Conservation (phyloP, 2,329 filamentous ascomycete species). For the Anthostomella pinea region DNA sequence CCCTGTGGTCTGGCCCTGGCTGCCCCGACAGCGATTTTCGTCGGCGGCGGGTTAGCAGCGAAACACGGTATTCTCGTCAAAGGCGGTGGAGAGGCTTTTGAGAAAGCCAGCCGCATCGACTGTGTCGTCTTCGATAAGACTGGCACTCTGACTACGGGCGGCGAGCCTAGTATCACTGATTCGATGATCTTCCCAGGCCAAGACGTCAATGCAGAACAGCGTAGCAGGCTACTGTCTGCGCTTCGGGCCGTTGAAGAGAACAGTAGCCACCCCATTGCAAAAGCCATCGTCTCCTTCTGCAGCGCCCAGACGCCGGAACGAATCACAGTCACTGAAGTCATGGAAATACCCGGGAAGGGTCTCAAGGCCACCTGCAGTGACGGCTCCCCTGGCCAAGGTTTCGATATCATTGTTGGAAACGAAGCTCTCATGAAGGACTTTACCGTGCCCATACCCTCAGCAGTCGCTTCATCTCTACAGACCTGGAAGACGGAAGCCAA, state of each 20-base stretch:
- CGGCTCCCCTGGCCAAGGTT: constrained; percentile 29
- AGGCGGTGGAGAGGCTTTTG: constrained; percentile 81
- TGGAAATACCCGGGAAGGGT: constrained; percentile 71
- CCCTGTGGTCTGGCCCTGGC: constrained; percentile 81
- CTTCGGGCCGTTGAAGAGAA: constrained; percentile 64
- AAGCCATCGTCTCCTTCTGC: constrained; percentile 66
- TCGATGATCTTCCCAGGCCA: constrained; percentile 39
- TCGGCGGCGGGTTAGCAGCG: constrained; percentile 76
- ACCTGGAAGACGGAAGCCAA: constrained; percentile 62
- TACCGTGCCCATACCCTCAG: constrained; percentile 37
- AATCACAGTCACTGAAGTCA: constrained; percentile 41
- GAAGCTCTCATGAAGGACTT: constrained; percentile 63
- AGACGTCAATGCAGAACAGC: constrained; percentile 18
- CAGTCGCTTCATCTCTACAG: constrained; percentile 39
- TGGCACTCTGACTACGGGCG: constrained; percentile 73
- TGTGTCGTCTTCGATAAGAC: constrained; percentile 88
- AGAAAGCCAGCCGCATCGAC: constrained; percentile 75
- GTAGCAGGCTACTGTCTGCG: constrained; percentile 44
- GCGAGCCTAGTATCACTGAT: constrained; percentile 67
- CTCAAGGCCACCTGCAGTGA: constrained; percentile 55
- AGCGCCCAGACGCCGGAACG: constrained; percentile 31
- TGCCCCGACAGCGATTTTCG: constrained; percentile 83
- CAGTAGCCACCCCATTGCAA: constrained; percentile 73
- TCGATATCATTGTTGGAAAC: constrained; percentile 67
- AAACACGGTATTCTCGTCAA: constrained; percentile 78